Percentiles rank a stretch among this genome's conserved stretches.
phyloP scores from a whole-genome alignment of 192 early-diverging fungal species.

The Mortierella claussenii region DNA sequence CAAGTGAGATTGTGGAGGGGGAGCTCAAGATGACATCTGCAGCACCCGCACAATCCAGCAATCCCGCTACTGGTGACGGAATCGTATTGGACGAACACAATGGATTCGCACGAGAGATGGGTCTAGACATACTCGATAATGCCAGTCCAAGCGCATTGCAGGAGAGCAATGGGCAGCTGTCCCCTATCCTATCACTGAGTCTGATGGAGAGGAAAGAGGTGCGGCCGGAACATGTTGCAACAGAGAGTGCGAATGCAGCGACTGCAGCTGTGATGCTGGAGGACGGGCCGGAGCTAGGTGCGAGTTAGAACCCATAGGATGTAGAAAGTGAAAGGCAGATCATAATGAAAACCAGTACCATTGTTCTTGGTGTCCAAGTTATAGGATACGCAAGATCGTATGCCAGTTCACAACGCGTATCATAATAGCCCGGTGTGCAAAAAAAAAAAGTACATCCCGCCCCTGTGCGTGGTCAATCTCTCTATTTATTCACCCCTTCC shows the following conservation, averaged over 20 bases:
- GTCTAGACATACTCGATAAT: conserved; percentile 18
- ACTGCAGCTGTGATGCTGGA: not conserved
- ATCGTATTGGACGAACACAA: conserved; percentile 1
- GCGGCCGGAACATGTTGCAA: not conserved
- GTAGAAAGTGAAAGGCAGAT: no score
- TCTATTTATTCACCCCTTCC: no score
- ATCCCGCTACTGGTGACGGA: not conserved
- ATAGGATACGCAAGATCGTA: no score
- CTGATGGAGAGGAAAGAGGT: conserved; percentile 12
- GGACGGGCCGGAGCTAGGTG: not conserved
- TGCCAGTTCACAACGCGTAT: no score
- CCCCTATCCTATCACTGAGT: conserved; percentile 20
- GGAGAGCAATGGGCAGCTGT: not conserved
- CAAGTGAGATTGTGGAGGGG: no score
- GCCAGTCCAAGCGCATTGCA: not conserved
- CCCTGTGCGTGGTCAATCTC: no score
- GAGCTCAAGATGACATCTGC: not conserved
- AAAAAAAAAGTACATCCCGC: no score
- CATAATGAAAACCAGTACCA: no score
- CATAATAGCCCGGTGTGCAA: no score
- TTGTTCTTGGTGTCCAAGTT: no score
- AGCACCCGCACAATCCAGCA: no score
- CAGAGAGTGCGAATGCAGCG: conserved; percentile 13
- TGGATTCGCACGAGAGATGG: conserved; percentile 38
- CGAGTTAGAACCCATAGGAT: no score